Base-by-base conservation (phyloP, 495 filamentous ascomycete species). In the Lasiosphaeriaceae sp. region DNA sequence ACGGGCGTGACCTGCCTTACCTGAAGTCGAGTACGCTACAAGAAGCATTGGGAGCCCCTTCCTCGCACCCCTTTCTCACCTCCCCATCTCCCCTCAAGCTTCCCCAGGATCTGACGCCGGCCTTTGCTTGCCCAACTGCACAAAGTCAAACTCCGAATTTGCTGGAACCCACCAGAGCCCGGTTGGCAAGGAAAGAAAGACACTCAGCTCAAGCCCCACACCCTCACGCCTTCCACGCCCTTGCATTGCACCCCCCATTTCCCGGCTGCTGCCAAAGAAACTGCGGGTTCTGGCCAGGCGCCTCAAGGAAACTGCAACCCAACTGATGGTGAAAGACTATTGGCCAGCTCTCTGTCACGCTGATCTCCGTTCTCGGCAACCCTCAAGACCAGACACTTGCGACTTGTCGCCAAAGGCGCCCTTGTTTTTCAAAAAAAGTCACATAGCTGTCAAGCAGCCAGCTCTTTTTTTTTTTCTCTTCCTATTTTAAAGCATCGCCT, bases 291-390 rank as follows among this genome's bases (percentile, higher is more conserved):
- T 52, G 29, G 20, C 41, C 45, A 50, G 22, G 26, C 26, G 19
- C 26, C 45, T 53, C 11, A 11, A 24, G 47, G 11, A 51, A 49
- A 31, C 54, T 20, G 21, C 16, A 14, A 54, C 43, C 20, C 17
- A 29, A n/a, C 46, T 12, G 54, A 64, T 61, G 47, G 68, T 71
- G 61, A 71, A 69, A 69, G 66, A 71, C 59, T 60, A 71, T 71
- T 71, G 68, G 68, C 50, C 57, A 39, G 34, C 2, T 24, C 24
- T 23, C 48, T 45, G 52, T 41, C 52, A 56, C 49, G 56, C 57
- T 56, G 66, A 65, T 71, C 68, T 71, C 68, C 66, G 68, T 66
- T 71, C 66, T 67, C 68, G 68, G 68, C 58, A 61, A 54, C 22
- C 23, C 2, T 43, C 9, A 43, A 35, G 39, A 20, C 52, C 44